Percentiles rank a stretch among this genome's conserved stretches.
Conservation (phyloP, 306 rosid genomes). For the Elaeagnus macrophylla region DNA sequence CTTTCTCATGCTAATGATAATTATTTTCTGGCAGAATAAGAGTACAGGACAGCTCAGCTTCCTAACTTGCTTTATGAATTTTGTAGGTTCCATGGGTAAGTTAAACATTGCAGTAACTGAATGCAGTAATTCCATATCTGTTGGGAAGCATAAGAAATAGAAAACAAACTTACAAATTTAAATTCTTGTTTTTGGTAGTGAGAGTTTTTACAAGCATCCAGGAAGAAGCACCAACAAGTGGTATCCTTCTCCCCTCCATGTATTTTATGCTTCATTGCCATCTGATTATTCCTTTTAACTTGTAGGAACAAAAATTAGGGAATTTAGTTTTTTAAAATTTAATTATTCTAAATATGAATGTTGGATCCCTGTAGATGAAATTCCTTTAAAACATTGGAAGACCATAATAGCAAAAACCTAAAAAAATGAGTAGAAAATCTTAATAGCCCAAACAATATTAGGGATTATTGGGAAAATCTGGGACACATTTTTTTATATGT, state of each 20-base stretch:
- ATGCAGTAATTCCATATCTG: conserved; percentile 8
- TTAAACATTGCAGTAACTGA: conserved; percentile 15
- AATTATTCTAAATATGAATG: too few relatives aligned
- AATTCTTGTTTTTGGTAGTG: conserved; percentile 44
- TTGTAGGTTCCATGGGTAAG: conserved; percentile 87
- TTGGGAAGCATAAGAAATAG: background rate
- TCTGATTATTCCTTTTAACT: too few relatives aligned
- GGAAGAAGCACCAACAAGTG: conserved; percentile 75
- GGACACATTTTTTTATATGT: too few relatives aligned
- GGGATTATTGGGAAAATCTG: too few relatives aligned
- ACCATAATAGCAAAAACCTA: too few relatives aligned
- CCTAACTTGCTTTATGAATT: conserved; percentile 82
- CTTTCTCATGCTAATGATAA: background rate
- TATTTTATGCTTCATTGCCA: conserved; percentile 8
- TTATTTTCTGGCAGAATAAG: conserved; percentile 55
- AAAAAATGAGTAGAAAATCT: too few relatives aligned
- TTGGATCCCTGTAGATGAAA: too few relatives aligned
- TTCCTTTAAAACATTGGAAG: too few relatives aligned
- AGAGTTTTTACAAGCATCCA: conserved; percentile 91
- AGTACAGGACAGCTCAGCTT: conserved; percentile 98
- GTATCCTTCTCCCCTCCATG: conserved; percentile 41
- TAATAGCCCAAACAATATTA: too few relatives aligned
- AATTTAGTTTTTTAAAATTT: too few relatives aligned
- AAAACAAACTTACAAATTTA: conserved; percentile 5
- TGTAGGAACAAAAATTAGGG: too few relatives aligned